Conservation (phyloP, 2,329 filamentous ascomycete species). For the Penicillium italicum region DNA sequence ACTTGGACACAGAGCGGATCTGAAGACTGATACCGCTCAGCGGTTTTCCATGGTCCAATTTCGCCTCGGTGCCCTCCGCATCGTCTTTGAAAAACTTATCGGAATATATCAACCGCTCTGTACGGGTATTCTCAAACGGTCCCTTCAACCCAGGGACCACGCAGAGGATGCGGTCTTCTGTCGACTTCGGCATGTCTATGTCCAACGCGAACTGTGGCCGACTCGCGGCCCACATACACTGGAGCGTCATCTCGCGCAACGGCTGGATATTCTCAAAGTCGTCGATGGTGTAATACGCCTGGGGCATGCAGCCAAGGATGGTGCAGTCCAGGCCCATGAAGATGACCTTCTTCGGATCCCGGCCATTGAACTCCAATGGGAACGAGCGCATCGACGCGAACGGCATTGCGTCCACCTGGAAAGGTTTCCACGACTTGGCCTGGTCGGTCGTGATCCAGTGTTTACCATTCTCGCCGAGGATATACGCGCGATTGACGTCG, state of each 20-base stretch:
- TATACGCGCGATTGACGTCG: slow-evolving; percentile 74
- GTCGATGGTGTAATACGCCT: slow-evolving; percentile 72
- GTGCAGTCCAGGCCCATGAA: slow-evolving; percentile 72
- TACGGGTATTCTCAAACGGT: slow-evolving; percentile 56
- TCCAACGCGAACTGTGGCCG: slow-evolving; percentile 60
- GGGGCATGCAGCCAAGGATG: slow-evolving; percentile 60
- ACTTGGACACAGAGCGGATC: slow-evolving; percentile 79
- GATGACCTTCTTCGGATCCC: slow-evolving; percentile 78
- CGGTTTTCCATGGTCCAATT: slow-evolving; percentile 68
- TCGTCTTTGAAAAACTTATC: slow-evolving; percentile 72
- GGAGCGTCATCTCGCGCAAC: slow-evolving; percentile 65
- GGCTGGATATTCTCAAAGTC: slow-evolving; percentile 69
- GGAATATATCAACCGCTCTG: slow-evolving; percentile 75
- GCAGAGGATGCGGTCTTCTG: slow-evolving; percentile 73
- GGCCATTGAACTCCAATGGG: slow-evolving; percentile 74
- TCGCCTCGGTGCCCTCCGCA: slow-evolving; percentile 62
- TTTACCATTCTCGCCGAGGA: slow-evolving; percentile 63
- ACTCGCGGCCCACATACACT: slow-evolving; percentile 85
- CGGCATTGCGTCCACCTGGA: slow-evolving; percentile 60
- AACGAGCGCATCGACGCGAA: slow-evolving; percentile 48
- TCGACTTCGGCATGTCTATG: slow-evolving; percentile 58
- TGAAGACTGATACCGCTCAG: slow-evolving; percentile 72
- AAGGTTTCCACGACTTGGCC: slow-evolving; percentile 76
- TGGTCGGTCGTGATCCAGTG: slow-evolving; percentile 84
- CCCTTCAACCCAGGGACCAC: slow-evolving; percentile 72